Base-by-base conservation (phyloP, 163 green algal species). In the Chlamydomonas reinhardtii region DNA sequence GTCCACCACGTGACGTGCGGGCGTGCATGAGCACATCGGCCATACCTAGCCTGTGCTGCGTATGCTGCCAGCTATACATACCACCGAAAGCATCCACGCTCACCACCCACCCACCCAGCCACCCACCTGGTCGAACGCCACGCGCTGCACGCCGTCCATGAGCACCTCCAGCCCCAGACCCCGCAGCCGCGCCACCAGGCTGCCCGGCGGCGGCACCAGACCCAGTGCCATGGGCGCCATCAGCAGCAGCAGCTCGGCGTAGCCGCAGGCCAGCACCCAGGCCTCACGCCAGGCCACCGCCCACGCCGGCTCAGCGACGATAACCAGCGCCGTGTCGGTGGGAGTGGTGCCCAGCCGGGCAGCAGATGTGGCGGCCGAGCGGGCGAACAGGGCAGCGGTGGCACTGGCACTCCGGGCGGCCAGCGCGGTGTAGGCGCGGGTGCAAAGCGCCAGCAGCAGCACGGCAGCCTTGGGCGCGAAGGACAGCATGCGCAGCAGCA, bases 141-240 rank as follows among this genome's bases (percentile, higher is more conserved):
- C 70, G 9, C 78, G 66, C 78, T 85, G 79, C n/a, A 86, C 76
- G 32, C 79, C 79, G 54, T 86, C 79, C 79, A 86, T 86, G 5
- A 86, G 79, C 79, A 86, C 79, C 79, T 86, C 69, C 66, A 85
- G 52, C 54, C 79, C 69, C 68, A 86, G 25, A 0, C 79, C 79
- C 24, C 68, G 68, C 69, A 86, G 52, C 54, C 79, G 69, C 34
- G 43, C 8, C 52, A 72, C 52, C 79, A 86, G 24, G 34, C 54
- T 73, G 69, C 52, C 34, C 52, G 79, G 69, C 69, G 61, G 66
- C 69, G 69, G 32, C 69, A 78, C 25, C 54, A 78, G 32, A 1
- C 79, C 79, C 52, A 78, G 52, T 24, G 79, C 79, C 79, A 86
- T 72, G 43, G 79, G 79, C 69, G 72, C 54, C 69, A 35, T 73